Conservation (phyloP, 1,139 yeast species). For the Nakaseomyces sp. region DNA sequence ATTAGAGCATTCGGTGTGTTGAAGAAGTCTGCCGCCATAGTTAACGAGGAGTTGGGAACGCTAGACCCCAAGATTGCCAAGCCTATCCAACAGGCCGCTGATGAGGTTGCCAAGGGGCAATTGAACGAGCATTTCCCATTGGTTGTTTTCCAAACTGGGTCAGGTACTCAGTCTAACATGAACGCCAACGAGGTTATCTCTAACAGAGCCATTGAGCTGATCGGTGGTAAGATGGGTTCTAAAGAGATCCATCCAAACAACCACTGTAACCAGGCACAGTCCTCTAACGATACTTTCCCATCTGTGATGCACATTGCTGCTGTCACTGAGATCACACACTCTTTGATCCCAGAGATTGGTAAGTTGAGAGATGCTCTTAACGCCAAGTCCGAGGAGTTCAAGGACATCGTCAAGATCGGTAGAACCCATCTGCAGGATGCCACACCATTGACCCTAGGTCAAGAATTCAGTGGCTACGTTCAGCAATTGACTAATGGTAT, state of each 20-base stretch:
- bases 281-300: slow-evolving; percentile 97
- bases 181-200: slow-evolving; percentile 97
- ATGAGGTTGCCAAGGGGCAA: slow-evolving; percentile 88
- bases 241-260: slow-evolving; percentile 95
- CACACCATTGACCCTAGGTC: slow-evolving; percentile 94
- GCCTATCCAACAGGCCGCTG: slow-evolving; percentile 90
- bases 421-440: slow-evolving; percentile 99
- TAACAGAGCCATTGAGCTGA: slow-evolving; percentile 90
- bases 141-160: slow-evolving; percentile 97
- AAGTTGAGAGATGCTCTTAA: slow-evolving; percentile 69
- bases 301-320: slow-evolving; percentile 99
- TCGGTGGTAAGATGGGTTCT: slow-evolving; percentile 87
- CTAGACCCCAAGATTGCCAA: slow-evolving; percentile 74
- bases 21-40: slow-evolving; percentile 92
- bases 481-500: slow-evolving; percentile 90
- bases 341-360: slow-evolving; percentile 70
- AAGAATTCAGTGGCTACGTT: slow-evolving; percentile 94
- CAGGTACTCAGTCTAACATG: slow-evolving; percentile 98
- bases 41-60: slow-evolving; percentile 71
- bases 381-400: slow-evolving; percentile 72
- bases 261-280: slow-evolving; percentile 97
- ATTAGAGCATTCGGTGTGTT: slow-evolving; percentile 86
- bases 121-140: slow-evolving; percentile 91
- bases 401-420: slow-evolving; percentile 89
- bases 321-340: slow-evolving; percentile 70